Base-by-base conservation (phyloP, 1,139 yeast genomes). In the Maudiozyma humilis region DNA sequence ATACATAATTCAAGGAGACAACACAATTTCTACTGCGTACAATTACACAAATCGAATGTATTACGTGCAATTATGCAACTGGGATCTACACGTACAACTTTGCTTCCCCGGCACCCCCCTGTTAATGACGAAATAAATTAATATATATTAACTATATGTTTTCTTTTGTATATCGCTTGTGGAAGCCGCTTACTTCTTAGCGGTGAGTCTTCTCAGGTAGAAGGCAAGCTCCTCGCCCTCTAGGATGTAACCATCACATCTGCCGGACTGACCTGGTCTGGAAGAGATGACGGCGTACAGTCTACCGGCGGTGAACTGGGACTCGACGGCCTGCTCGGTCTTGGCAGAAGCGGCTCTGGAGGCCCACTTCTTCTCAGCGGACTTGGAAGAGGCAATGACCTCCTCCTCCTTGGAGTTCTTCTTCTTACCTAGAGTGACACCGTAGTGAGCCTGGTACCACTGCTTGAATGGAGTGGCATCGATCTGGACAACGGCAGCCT, bases 161-260 rank as follows among this genome's bases (percentile, higher is more conserved):
- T 23, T 37, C 27, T 23, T 23, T 23, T 23, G 10, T 23, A 23
- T 23, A 18, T 35, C 14, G 15, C 13, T 23, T 10, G 12, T 35
- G n/a, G 16, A 35, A 35, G 13, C 37, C 23, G 41, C 41, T 82
- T 88, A 89, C 83, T 91, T 91, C 93, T 89, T 91, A 73, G 96
- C 93, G 72, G 96, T 81, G 78, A 91, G 80, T 87, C 95, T 89
- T 83, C 95, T 88, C 74, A 91, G 83, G 95, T 91, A 91, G 95
- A 91, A 91, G 73, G 97, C 97, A 75, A 91, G 88, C 79, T 91
- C 98, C 74, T 93, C 99, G 77, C 98, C 98, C 81, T 91, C 99
- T 75, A 91, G 86, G 76, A 91, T 83, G 94, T 93, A 91, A 76
- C 99, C 99, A 73, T 93, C 98, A 78, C 91, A 83, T 80, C 99